phyloP scores from a whole-genome alignment of 1,284 basidiomycete genomes.

The Ustilago xerochloae region DNA sequence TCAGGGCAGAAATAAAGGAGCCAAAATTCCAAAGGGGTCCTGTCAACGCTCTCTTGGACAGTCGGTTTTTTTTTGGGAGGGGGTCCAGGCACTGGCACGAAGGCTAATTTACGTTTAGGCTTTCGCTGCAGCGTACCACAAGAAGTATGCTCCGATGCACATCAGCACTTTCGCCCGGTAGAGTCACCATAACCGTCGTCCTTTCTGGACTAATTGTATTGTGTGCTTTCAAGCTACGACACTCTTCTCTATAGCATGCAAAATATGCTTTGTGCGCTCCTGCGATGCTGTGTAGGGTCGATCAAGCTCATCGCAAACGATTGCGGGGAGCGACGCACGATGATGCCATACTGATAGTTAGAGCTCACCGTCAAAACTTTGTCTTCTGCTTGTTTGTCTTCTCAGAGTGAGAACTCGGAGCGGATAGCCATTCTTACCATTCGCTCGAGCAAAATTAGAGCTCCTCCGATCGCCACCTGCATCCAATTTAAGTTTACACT shows the following conservation, averaged over 20 bases:
- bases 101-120: too few relatives aligned
- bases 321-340: slow-evolving; percentile 1
- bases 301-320: background rate
- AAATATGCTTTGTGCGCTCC: too few relatives aligned
- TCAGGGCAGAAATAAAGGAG: too few relatives aligned
- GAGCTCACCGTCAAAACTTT: background rate
- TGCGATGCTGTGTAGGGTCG: too few relatives aligned
- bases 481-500: background rate
- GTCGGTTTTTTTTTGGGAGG: too few relatives aligned
- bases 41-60: too few relatives aligned
- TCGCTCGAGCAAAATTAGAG: slow-evolving; percentile 13
- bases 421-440: background rate
- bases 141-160: background rate
- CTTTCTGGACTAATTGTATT: too few relatives aligned
- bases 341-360: slow-evolving; percentile 4
- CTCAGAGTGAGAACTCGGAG: background rate
- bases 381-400: background rate
- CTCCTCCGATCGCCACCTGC: slow-evolving; percentile 26
- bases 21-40: too few relatives aligned
- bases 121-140: background rate
- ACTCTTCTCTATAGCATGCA: too few relatives aligned
- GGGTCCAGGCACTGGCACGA: background rate
- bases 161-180: background rate
- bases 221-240: too few relatives aligned
- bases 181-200: too few relatives aligned